Base-by-base conservation (phyloP, 305 asterid genomes). In the Fraxinus angustifolia region DNA sequence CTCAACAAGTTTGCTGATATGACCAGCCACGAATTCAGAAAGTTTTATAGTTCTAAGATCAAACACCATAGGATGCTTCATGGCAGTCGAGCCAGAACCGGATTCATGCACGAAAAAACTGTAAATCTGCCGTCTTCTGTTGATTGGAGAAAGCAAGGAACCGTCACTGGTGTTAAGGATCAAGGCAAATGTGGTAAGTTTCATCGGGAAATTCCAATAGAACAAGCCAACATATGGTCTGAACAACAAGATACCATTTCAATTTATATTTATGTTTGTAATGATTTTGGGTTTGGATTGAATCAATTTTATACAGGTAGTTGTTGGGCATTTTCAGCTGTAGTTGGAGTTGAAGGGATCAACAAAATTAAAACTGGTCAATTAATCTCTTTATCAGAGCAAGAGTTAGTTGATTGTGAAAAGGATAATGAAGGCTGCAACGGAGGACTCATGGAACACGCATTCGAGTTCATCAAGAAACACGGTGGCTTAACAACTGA, bases 241-340 rank as follows among this genome's bases (percentile, higher is more conserved):
- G 19, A 48, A 48, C 58, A 48, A 3, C 7, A 48, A 48, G 58
- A 48, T 48, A 3, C 6, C 58, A 48, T 14, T 48, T 48, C 58
- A 16, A 0, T 0, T 48, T 48, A 67, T 6, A 4, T 16, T 62
- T 45, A 3, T n/a, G 48, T 62, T 16, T 26, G 16, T 14, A 48
- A 48, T 14, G 58, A 48, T 48, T 48, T 48, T 48, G 58, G 16
- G 40, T 65, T 23, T 50, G 23, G n/a, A 60, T 80, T 28, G 79
- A 10, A 7, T 80, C 12, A 21, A 36, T 48, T 34, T 76, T 45
- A 45, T 33, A 17, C 85, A 93, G 99, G 99, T 33, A 93, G 98
- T 79, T 93, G 97, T 68, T 95, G 99, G 99, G 98, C 99, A 0
- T 95, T 95, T 83, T 95, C 97, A 14, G 87, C 97, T 33, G 91